Conservation (phyloP, 2,329 filamentous ascomycete genomes). For the Nemania sp. region DNA sequence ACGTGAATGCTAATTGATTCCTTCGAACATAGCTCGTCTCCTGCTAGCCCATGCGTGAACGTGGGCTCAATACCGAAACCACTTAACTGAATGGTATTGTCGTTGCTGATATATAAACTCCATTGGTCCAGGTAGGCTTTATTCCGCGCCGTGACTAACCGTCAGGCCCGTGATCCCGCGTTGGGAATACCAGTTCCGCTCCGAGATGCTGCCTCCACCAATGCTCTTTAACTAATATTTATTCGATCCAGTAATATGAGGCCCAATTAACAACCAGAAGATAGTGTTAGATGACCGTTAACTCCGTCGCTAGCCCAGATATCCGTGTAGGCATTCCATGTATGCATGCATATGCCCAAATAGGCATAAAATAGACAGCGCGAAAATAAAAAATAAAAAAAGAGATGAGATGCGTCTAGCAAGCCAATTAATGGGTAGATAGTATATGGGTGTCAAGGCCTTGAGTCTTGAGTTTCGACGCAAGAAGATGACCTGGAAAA, state of each 20-base stretch:
- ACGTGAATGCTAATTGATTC: slow-evolving; percentile 2
- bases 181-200: neutral
- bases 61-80: neutral
- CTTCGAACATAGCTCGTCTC: neutral
- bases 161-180: slow-evolving; percentile 10
- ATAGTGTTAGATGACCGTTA: slow-evolving; percentile 16
- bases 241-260: slow-evolving; percentile 5
- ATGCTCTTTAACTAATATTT: neutral
- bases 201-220: neutral
- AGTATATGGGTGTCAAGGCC: slow-evolving; percentile 8
- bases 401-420: slow-evolving; percentile 22
- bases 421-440: neutral
- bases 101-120: neutral
- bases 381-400: slow-evolving; percentile 3
- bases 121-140: neutral
- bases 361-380: slow-evolving; percentile 4
- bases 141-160: neutral
- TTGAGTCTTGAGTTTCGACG: neutral
- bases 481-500: neutral
- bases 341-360: slow-evolving; percentile 13
- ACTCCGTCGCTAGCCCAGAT: slow-evolving; percentile 34
- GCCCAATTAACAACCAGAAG: neutral
- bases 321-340: slow-evolving; percentile 17
- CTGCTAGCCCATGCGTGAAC: neutral
- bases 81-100: neutral